These are phyloP conservation scores for Dothistroma septosporum DNA, from an alignment of 2,329 filamentous ascomycete genomes.

Conservation along the genomic window DNA sequence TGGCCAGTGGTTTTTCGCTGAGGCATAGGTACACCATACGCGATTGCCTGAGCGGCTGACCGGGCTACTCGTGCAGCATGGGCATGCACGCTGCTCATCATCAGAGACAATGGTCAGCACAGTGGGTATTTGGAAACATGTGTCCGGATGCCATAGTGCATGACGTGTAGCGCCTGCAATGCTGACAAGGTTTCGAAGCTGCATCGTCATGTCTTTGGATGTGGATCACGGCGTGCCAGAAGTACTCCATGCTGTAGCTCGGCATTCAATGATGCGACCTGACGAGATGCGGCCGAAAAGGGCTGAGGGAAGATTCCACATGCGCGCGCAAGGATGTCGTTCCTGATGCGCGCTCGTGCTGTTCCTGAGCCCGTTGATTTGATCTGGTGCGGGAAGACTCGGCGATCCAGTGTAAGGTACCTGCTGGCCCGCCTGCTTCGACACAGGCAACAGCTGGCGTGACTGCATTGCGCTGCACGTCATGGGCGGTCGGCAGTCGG, in stretches of 20 bases:
- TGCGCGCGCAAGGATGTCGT: slow-evolving; percentile 1
- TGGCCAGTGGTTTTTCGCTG: neutral
- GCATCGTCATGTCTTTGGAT: slow-evolving; percentile 2
- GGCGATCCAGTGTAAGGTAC: neutral
- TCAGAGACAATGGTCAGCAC: neutral
- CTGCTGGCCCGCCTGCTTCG: neutral
- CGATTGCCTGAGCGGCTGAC: neutral
- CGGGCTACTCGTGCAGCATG: neutral
- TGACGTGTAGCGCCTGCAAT: slow-evolving; percentile 7
- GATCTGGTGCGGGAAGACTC: slow-evolving; percentile 14
- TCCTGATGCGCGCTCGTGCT: slow-evolving; percentile 9
- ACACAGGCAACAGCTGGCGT: neutral
- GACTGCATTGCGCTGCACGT: slow-evolving; percentile 2
- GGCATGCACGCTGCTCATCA: neutral
- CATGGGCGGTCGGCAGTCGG: slow-evolving; percentile 2
- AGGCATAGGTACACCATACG: neutral
- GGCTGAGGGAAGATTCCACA: neutral
- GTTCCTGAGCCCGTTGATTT: slow-evolving; percentile 14
- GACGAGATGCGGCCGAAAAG: neutral
- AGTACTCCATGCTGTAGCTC: neutral
- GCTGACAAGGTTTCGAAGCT: slow-evolving; percentile 3
- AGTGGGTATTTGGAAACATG: neutral
- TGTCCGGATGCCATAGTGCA: neutral
- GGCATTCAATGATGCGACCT: neutral
- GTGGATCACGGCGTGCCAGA: neutral